These are phyloP conservation scores for Sclerotiophoma versabilis DNA, from an alignment of 2,329 filamentous ascomycete species.

Conservation along the genomic window DNA sequence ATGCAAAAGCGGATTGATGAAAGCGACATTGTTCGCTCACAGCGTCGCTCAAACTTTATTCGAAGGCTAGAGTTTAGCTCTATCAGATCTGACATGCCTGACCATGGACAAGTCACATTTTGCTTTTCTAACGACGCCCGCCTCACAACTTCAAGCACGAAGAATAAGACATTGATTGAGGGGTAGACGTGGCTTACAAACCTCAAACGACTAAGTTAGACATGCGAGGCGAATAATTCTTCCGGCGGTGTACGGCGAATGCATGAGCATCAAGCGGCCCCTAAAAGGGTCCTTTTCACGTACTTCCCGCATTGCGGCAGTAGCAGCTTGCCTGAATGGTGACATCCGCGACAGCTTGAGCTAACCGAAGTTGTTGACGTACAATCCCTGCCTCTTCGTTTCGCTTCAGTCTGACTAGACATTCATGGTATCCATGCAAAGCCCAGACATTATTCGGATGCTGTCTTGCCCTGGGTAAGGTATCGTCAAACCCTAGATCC, in stretches of 20 bases:
- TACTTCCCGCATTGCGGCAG: constrained; percentile 46
- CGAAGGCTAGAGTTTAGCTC: not conserved
- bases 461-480: constrained; percentile 67
- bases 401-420: constrained; percentile 63
- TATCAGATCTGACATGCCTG: not conserved
- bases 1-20: constrained; percentile 8
- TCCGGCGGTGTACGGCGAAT: not conserved
- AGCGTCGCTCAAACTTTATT: constrained; percentile 7
- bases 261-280: not conserved
- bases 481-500: constrained; percentile 54
- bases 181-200: not conserved
- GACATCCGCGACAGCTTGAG: constrained; percentile 66
- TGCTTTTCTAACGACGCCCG: not conserved
- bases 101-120: not conserved
- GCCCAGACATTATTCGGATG: constrained; percentile 81
- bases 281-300: not conserved
- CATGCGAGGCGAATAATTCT: not conserved
- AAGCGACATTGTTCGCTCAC: not conserved
- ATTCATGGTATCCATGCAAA: constrained; percentile 76
- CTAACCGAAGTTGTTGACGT: constrained; percentile 59
- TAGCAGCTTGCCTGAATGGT: constrained; percentile 66
- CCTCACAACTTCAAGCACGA: not conserved
- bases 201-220: not conserved
- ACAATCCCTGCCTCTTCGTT: constrained; percentile 58
- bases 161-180: not conserved